Base-by-base conservation (phyloP, 345 rosid genomes). In the Conringia planisiliqua region DNA sequence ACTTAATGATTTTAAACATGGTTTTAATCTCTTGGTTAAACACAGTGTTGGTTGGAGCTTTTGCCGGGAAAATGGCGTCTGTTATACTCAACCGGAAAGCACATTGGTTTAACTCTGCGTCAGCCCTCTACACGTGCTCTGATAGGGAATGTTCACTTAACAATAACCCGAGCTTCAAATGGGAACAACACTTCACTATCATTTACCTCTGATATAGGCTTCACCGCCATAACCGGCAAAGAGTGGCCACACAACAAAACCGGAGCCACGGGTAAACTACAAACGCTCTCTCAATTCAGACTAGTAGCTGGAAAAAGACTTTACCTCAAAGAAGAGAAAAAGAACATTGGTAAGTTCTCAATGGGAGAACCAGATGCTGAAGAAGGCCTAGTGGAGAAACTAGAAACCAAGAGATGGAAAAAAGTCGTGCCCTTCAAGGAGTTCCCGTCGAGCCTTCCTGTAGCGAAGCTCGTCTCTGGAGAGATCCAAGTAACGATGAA, bases 61-160 rank as follows among this genome's bases (percentile, higher is more conserved):
- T 83, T 94, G 20, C 95, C 97, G 0, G 97, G 98, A 24, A 91
- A 85, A 71, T 94, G 98, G 97, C 96, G 96, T 47, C 70, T 91
- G 16, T 64, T 94, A 44, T 94, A 91, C 86, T 83, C 85, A 40
- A 91, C 97, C 0, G 97, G 97, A 54, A 91, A 87, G 72, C 98
- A 91, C 78, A 78, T 91, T 71, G 98, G 97, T 57, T 74, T 91
- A 71, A 91, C 98, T 62, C 81, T 91, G 47, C 95, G 97, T n/a
- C 93, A 89, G 75, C 96, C 98, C 36, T 74, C 90, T 1, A 50
- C 80, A n/a, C 88, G 92, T 3, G 87, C 83, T 50, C 88, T 94
- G 50, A 83, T 91, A 48, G 97, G 96, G 46, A 73, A 86, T 27
- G 90, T 78, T 10, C 72, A 80, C 80, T 86, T 94, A 47, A 86